A percentile compares a stretch with the other conserved stretches of the same genome.
These are phyloP conservation scores for Juncus effusus DNA, from an alignment of 176 grass and related monocot species.

Conservation along the genomic window DNA sequence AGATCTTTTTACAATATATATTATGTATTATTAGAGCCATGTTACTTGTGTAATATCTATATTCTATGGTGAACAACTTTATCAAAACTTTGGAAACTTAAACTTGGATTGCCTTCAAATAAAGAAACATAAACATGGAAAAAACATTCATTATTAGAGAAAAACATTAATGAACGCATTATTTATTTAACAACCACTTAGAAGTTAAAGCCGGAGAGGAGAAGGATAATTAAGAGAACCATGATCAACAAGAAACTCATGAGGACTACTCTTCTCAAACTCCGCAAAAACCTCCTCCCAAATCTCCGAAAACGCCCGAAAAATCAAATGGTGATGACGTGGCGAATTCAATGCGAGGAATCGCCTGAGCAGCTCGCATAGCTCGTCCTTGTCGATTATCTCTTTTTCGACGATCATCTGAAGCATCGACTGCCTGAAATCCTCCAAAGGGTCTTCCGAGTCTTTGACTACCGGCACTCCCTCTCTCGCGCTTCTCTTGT, in stretches of 20 bases:
- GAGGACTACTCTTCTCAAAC: not conserved
- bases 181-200: constrained; percentile 6
- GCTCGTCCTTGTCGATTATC: constrained; percentile 55
- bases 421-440: constrained; percentile 86
- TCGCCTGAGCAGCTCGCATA: constrained; percentile 60
- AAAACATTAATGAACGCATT: constrained; percentile 4
- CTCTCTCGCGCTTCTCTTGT: constrained; percentile 10
- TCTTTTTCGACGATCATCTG: constrained; percentile 91
- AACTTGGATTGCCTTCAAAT: not conserved
- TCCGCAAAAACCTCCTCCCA: constrained; percentile 78
- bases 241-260: constrained; percentile 16
- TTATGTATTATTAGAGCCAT: no score
- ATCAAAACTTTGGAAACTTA: not conserved
- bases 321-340: constrained; percentile 69
- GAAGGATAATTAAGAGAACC: constrained; percentile 15
- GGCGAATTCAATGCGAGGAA: constrained; percentile 79
- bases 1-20: not conserved
- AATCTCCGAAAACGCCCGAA: constrained; percentile 77
- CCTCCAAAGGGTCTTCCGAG: constrained; percentile 62
- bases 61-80: not conserved
- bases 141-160: not conserved
- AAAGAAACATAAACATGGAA: not conserved
- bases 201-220: constrained; percentile 16
- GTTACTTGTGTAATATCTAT: no score
- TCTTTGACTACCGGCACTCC: constrained; percentile 75